These are phyloP conservation scores for Eudorina sp. DNA, from an alignment of 139 green algal species.

Conservation along the genomic window DNA sequence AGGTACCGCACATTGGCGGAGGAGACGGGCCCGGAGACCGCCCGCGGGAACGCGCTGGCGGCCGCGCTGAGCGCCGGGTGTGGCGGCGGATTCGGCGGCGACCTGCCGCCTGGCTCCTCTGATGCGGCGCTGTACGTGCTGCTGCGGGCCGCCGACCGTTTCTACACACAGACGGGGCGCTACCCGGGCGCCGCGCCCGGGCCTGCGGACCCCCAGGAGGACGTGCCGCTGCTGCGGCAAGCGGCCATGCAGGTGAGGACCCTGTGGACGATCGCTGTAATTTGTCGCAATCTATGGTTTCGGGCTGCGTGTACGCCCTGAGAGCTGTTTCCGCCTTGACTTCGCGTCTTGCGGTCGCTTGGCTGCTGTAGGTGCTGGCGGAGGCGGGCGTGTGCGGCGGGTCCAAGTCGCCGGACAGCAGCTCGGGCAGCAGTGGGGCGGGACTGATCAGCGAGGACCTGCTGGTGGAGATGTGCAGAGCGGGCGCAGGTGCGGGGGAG, in stretches of 20 bases:
- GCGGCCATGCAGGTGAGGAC: slow-evolving; percentile 22
- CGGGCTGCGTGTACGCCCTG: too few relatives aligned
- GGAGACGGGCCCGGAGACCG: slow-evolving; percentile 58
- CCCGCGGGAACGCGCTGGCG: neutral
- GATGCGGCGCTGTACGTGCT: slow-evolving; percentile 86
- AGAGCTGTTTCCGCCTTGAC: too few relatives aligned
- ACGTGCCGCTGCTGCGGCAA: slow-evolving; percentile 75
- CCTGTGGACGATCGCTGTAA: too few relatives aligned
- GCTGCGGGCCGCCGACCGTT: slow-evolving; percentile 84
- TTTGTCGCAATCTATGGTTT: too few relatives aligned
- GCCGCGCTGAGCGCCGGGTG: slow-evolving; percentile 13
- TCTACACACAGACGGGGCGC: slow-evolving; percentile 57
- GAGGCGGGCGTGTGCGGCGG: slow-evolving; percentile 38
- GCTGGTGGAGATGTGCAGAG: slow-evolving; percentile 81
- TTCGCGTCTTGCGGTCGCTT: too few relatives aligned
- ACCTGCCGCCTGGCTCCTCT: slow-evolving; percentile 8
- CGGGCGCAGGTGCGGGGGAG: slow-evolving; percentile 40
- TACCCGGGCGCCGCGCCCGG: slow-evolving; percentile 39
- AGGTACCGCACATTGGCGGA: slow-evolving; percentile 78
- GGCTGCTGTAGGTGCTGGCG: slow-evolving; percentile 42
- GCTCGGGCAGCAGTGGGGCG: neutral
- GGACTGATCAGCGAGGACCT: slow-evolving; percentile 70
- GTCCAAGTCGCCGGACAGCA: slow-evolving; percentile 25
- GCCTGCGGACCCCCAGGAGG: slow-evolving; percentile 71
- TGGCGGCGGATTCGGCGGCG: neutral